phyloP scores from a whole-genome alignment of 1,139 yeast species.

The Saccharomyces hybrid region DNA sequence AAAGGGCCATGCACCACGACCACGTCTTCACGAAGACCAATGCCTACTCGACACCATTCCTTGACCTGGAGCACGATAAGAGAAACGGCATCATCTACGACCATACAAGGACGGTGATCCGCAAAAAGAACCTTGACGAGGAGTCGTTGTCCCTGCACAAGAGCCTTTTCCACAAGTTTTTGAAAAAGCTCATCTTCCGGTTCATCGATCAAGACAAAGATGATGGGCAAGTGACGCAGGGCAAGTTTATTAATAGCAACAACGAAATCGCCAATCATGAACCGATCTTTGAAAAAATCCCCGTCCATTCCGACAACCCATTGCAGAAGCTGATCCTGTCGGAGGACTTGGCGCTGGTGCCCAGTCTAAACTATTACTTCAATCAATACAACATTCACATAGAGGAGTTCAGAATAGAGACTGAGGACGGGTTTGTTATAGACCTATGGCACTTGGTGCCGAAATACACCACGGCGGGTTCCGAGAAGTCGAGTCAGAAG shows the following conservation, averaged over 20 bases:
- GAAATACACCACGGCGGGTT: constrained; percentile 26
- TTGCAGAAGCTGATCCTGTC: constrained; percentile 19
- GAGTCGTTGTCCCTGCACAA: not conserved
- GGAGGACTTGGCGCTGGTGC: constrained; percentile 34
- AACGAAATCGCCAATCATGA: not conserved
- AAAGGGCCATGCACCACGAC: not conserved
- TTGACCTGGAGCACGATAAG: not conserved
- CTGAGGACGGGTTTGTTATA: constrained; percentile 74
- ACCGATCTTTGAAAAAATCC: not conserved
- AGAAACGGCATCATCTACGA: not conserved
- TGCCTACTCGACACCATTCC: constrained; percentile 1
- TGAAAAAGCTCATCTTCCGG: constrained; percentile 2
- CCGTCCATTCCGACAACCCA: constrained; percentile 13
- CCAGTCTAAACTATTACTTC: constrained; percentile 60
- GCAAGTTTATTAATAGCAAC: not conserved
- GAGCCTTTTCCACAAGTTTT: constrained; percentile 1
- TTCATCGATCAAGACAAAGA: not conserved
- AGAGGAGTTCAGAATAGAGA: constrained; percentile 51
- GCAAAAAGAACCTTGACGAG: not conserved
- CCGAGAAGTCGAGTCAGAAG: constrained; percentile 26
- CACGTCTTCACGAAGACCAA: not conserved
- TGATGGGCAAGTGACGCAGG: not conserved
- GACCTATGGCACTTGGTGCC: constrained; percentile 56
- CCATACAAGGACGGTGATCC: constrained; percentile 1
- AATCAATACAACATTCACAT: constrained; percentile 52